A percentile compares a stretch with the other conserved stretches of the same genome.
Evolutionary conservation across 257 asterid species (phyloP).

Genomic region (Ilex asprella): DNA sequence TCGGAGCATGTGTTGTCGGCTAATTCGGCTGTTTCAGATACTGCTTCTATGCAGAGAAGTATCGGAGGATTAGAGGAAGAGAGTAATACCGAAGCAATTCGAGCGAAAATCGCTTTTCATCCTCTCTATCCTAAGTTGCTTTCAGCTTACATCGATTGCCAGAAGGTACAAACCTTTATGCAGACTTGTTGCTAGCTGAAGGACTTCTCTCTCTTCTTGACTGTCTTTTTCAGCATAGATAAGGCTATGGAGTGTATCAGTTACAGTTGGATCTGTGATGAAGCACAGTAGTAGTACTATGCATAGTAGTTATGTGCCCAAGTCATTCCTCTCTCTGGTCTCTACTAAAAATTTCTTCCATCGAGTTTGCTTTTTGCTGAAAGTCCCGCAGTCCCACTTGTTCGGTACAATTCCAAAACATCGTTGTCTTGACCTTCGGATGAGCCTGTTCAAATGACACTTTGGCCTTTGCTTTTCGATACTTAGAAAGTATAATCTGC

Average conservation of each 20-base stretch:
- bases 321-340: no score
- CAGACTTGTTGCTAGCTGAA: neutral
- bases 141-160: conserved; percentile 46
- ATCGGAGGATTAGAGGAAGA: neutral
- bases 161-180: conserved; percentile 32
- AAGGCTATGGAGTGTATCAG: neutral
- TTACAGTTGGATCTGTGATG: neutral
- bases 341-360: no score
- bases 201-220: neutral
- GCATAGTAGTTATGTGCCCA: no score
- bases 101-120: conserved; percentile 52
- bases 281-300: no score
- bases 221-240: neutral
- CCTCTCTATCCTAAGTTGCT: conserved; percentile 50
- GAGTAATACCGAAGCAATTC: conserved; percentile 3
- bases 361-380: no score
- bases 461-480: no score
- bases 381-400: no score
- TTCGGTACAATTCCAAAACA: no score
- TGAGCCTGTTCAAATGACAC: no score
- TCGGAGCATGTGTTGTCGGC: neutral
- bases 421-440: no score
- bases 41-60: neutral
- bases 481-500: no score
- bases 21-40: neutral